Base-by-base conservation (phyloP, 208 protist genomes). In the Trypanosoma grayi region DNA sequence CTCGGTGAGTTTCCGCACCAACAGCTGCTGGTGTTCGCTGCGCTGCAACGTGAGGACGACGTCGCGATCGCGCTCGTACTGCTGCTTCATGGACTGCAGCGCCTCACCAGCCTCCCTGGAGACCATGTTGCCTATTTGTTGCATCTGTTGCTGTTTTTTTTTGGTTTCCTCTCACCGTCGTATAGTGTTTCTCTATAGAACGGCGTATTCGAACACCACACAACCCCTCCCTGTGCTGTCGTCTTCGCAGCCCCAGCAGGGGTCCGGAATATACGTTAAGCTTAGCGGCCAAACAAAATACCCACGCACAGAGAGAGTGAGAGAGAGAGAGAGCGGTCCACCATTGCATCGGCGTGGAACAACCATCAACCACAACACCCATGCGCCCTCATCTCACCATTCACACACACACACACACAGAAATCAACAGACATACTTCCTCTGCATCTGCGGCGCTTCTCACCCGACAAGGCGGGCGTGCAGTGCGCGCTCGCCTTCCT, bases 401-500 rank as follows among this genome's bases (percentile, higher is more conserved):
- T n/a, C n/a, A n/a, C n/a, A n/a, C n/a, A n/a, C n/a, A n/a, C n/a
- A n/a, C n/a, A 39, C 34, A 39, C 13, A 13, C 13, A 14, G 13
- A 7, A 14, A 14, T 13, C 7, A 7, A 39, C 30, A 28, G 2
- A 52, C 46, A 14, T 9, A 18, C 2, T 52, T 16, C 24, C 9
- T 33, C 24, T 34, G 1, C 9, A 8, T 2, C 30, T 24, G 6
- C 16, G 4, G 27, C 25, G 18, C 25, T 6, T 46, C 9, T 63
- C 50, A 91, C 1, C 76, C 66, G 24, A 92, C 66, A 10, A 78
- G 53, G n/a, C 66, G 77, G 8, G 40, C 39, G 18, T 86, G 77
- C 8, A 92, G 62, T 39, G 70, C 67, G 8, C 59, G 20, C 46
- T 87, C 81, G 3, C 85, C 85, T 40, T 78, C 62, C 47, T 92